Evolutionary conservation across 345 rosid species (phyloP).

Genomic region (Litchi chinensis): DNA sequence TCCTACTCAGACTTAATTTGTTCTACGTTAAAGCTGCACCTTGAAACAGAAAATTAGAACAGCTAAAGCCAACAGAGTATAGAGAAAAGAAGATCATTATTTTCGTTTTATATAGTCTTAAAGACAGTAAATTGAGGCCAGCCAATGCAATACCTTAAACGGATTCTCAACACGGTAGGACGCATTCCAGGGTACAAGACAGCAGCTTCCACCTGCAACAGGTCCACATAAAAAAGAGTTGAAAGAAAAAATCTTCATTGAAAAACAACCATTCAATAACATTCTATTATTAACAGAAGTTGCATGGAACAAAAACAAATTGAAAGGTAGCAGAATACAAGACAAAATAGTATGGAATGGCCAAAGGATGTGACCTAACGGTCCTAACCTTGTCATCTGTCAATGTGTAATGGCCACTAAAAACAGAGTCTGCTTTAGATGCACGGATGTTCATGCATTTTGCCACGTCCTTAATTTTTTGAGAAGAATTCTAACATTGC

Average conservation of each 20-base stretch:
- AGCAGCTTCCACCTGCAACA: slow-evolving; percentile 83
- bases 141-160: slow-evolving; percentile 65
- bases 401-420: slow-evolving; percentile 71
- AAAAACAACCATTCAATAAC: background rate
- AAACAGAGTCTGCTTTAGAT: slow-evolving; percentile 69
- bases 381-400: slow-evolving; percentile 68
- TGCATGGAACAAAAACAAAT: background rate
- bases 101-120: background rate
- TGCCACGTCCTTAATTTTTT: slow-evolving; percentile 80
- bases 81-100: background rate
- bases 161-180: slow-evolving; percentile 80
- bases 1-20: background rate
- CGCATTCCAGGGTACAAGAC: slow-evolving; percentile 76
- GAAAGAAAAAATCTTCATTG: background rate
- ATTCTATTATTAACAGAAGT: background rate
- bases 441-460: slow-evolving; percentile 82
- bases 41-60: background rate
- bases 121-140: background rate
- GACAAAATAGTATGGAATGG: background rate
- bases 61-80: background rate
- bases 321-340: background rate
- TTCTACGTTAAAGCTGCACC: background rate
- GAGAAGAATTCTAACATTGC: slow-evolving; percentile 70
- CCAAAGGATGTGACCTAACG: slow-evolving; percentile 10
- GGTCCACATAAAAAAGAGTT: background rate